Conservation (phyloP, 2,329 filamentous ascomycete genomes). For the Neoarthrinium moseri region DNA sequence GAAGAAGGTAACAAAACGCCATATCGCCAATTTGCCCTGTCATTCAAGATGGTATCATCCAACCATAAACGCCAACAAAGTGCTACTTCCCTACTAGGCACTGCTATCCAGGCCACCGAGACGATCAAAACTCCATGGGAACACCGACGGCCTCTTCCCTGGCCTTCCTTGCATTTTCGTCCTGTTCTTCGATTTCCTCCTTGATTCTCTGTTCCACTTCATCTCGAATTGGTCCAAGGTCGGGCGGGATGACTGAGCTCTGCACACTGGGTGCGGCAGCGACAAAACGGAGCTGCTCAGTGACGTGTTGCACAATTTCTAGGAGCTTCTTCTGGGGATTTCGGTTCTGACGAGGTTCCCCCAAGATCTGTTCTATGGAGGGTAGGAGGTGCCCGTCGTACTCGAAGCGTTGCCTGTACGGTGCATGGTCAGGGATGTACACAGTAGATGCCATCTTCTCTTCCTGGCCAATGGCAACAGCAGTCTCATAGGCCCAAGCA, state of each 20-base stretch:
- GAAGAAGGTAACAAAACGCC: no score
- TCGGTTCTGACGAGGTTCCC: slow-evolving; percentile 71
- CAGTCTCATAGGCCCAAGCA: slow-evolving; percentile 95
- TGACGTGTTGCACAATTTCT: slow-evolving; percentile 73
- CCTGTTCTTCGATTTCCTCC: slow-evolving; percentile 61
- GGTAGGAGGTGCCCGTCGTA: slow-evolving; percentile 86
- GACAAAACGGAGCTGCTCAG: slow-evolving; percentile 84
- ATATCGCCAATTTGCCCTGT: no score
- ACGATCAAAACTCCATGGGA: slow-evolving; percentile 5
- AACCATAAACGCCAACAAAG: no score
- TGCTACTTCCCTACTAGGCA: no score
- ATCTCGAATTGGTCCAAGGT: slow-evolving; percentile 66
- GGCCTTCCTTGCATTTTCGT: slow-evolving; percentile 50
- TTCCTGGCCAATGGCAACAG: slow-evolving; percentile 77
- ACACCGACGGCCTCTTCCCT: slow-evolving; percentile 58
- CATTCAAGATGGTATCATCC: background rate
- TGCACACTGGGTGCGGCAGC: slow-evolving; percentile 84
- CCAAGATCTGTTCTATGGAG: slow-evolving; percentile 69
- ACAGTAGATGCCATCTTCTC: slow-evolving; percentile 60
- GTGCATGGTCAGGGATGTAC: slow-evolving; percentile 74
- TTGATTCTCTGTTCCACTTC: slow-evolving; percentile 67
- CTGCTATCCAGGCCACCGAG: no score
- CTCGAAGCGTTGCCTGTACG: slow-evolving; percentile 80
- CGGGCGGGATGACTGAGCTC: slow-evolving; percentile 75
- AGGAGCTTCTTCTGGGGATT: slow-evolving; percentile 75